Base-by-base conservation (phyloP, 2,329 filamentous ascomycete species). In the Colletotrichum australisinense region DNA sequence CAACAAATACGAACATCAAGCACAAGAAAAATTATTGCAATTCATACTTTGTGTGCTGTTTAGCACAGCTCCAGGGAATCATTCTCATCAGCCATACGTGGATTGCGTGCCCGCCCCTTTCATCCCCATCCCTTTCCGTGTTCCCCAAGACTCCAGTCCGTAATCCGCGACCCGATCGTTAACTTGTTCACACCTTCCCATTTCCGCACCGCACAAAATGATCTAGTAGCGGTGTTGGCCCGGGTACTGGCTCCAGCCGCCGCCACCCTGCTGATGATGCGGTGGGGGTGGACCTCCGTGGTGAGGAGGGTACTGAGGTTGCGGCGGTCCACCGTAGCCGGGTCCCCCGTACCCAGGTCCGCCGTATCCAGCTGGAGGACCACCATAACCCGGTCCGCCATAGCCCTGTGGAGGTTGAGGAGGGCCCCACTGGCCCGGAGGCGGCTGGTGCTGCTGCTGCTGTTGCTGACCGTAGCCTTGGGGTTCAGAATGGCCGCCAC, bases 191-290 rank as follows among this genome's bases (percentile, higher is more conserved):
- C 24, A 57, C 8, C 14, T 12, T 65, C 53, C 19, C 30, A 19
- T 42, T 42, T 11, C 52, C 8, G 35, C 9, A 35, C 16, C 4
- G 22, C 30, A 28, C 22, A 42, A 55, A 57, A 22, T 19, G 32
- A 19, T 19, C 32, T 60, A 72, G 52, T 72, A 82, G 72, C 82
- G 82, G n/a, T 81, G 78, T 56, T 79, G 82, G 16, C 83, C 83
- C n/a, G 82, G 82, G 63, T 84, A 84, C 63, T 83, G 78, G 58
- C 77, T 78, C 82, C 82, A 84, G 11, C 78, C 77, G 71, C 57
- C 55, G 9, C 78, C 77, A 69, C 57, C 55, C 46, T 74, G 74
- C 62, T 76, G 73, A 26, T 77, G 69, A 56, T 77, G 76, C 71
- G 69, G 68, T 63, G 62, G 73, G 28, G 67, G 70, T 60, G 64